These are phyloP conservation scores for Articulospora tetracladia DNA, from an alignment of 495 filamentous ascomycete genomes.

Conservation along the genomic window DNA sequence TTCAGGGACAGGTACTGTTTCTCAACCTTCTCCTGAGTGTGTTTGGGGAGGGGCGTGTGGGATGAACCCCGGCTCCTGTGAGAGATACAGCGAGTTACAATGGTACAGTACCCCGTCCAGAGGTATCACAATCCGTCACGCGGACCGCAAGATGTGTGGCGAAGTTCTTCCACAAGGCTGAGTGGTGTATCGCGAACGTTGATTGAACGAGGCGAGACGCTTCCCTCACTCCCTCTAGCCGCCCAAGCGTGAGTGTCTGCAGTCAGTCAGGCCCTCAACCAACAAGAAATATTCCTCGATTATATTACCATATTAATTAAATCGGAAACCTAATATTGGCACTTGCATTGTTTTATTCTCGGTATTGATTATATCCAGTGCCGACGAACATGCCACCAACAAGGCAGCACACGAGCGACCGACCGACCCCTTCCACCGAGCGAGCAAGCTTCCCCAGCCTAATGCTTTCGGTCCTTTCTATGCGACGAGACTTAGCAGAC, in stretches of 20 bases:
- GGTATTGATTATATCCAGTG: too few species aligned
- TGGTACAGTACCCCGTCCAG: background rate
- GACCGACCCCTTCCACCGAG: background rate
- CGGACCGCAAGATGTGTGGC: too few species aligned
- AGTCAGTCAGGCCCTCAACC: background rate
- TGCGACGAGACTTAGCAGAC: background rate
- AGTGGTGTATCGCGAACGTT: too few species aligned
- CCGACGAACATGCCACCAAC: too few species aligned
- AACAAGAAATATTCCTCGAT: background rate
- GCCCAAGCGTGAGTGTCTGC: background rate
- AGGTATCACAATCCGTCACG: constrained; percentile 3
- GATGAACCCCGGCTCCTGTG: background rate
- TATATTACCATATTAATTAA: background rate
- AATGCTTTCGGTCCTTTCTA: background rate
- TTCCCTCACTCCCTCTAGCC: constrained; percentile 2
- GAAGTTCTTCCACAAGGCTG: too few species aligned
- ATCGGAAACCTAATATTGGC: background rate
- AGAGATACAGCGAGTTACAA: background rate
- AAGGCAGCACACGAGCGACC: background rate
- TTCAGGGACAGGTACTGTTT: background rate
- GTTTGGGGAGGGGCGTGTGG: background rate
- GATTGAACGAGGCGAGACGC: constrained; percentile 11
- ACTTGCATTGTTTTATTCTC: background rate
- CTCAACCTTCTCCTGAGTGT: too few species aligned
- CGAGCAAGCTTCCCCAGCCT: background rate